phyloP scores from a whole-genome alignment of 805 yeast genomes.

The Kuraishia molischiana region DNA sequence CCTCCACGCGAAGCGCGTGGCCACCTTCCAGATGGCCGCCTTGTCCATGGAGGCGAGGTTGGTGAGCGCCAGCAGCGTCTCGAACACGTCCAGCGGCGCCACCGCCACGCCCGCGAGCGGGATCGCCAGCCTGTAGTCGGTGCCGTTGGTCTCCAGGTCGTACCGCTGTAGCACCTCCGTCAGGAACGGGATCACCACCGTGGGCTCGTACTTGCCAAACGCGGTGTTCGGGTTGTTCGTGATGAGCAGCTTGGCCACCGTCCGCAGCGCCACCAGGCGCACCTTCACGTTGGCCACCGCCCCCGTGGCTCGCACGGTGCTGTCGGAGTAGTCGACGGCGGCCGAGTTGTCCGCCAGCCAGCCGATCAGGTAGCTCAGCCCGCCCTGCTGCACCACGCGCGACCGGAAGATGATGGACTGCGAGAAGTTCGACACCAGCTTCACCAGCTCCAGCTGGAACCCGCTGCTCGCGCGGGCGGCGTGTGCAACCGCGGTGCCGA shows the following conservation, averaged over 20 bases:
- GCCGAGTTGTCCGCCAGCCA: slow-evolving; percentile 25
- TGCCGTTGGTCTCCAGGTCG: slow-evolving; percentile 13
- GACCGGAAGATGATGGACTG: slow-evolving; percentile 15
- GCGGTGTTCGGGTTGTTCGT: slow-evolving; percentile 31
- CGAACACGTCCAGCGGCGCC: slow-evolving; percentile 31
- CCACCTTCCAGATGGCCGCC: slow-evolving; percentile 24
- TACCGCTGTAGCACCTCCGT: slow-evolving; percentile 36
- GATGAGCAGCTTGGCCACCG: slow-evolving; percentile 35
- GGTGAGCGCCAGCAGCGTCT: slow-evolving; percentile 36
- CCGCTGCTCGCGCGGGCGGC: slow-evolving; percentile 11
- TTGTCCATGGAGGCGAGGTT: slow-evolving; percentile 34
- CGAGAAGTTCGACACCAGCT: slow-evolving; percentile 26
- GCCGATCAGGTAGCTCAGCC: slow-evolving; percentile 25
- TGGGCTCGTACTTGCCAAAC: slow-evolving; percentile 27
- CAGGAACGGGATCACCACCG: slow-evolving; percentile 37
- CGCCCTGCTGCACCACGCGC: slow-evolving; percentile 37
- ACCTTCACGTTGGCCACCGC: slow-evolving; percentile 11
- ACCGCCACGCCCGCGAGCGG: slow-evolving; percentile 14
- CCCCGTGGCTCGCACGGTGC: slow-evolving; percentile 14
- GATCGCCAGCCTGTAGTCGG: slow-evolving; percentile 3
- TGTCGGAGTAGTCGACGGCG: slow-evolving; percentile 11
- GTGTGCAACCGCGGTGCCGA: slow-evolving; percentile 8
- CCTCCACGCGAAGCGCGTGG: slow-evolving; percentile 24
- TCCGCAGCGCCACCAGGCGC: slow-evolving; percentile 25
- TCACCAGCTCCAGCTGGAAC: slow-evolving; percentile 19